These are phyloP conservation scores for Chlamydomonas incerta DNA, from an alignment of 139 green algal genomes.

Conservation along the genomic window DNA sequence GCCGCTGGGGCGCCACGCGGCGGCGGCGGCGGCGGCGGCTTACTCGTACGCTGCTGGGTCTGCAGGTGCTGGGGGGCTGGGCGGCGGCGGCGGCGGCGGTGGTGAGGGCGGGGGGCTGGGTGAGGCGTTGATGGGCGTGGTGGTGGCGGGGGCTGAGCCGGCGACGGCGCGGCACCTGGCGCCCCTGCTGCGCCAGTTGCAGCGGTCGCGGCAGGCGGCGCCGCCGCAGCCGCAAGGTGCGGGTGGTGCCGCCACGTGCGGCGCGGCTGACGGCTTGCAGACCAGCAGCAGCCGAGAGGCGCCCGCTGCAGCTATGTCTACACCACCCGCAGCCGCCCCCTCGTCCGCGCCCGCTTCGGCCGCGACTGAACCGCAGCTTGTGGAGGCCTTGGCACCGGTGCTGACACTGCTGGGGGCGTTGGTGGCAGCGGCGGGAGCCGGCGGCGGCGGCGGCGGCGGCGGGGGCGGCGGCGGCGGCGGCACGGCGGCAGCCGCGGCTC, in stretches of 20 bases:
- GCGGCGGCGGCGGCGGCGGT: background rate
- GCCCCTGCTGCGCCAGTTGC: background rate
- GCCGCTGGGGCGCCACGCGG: background rate
- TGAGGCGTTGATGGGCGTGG: background rate
- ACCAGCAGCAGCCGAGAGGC: background rate
- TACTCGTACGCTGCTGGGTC: background rate
- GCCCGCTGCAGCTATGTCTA: too few species aligned
- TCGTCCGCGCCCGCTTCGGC: too few species aligned
- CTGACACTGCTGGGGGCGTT: constrained; percentile 9
- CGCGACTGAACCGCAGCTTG: background rate
- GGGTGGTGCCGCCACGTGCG: too few species aligned
- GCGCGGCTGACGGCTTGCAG: too few species aligned
- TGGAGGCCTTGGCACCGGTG: background rate
- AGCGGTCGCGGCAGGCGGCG: background rate
- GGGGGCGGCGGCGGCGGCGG: background rate
- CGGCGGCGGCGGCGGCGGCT: constrained; percentile 17
- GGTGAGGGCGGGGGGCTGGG: background rate
- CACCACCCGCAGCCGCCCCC: too few species aligned
- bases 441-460: too few species aligned
- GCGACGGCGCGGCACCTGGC: background rate
- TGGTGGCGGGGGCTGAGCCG: background rate
- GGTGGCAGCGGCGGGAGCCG: background rate
- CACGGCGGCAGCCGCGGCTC: background rate
- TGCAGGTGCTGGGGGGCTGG: background rate
- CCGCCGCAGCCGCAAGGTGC: background rate